Evolutionary conservation across 2,329 filamentous ascomycete genomes (phyloP).

Genomic region (Claviceps cyperi): DNA sequence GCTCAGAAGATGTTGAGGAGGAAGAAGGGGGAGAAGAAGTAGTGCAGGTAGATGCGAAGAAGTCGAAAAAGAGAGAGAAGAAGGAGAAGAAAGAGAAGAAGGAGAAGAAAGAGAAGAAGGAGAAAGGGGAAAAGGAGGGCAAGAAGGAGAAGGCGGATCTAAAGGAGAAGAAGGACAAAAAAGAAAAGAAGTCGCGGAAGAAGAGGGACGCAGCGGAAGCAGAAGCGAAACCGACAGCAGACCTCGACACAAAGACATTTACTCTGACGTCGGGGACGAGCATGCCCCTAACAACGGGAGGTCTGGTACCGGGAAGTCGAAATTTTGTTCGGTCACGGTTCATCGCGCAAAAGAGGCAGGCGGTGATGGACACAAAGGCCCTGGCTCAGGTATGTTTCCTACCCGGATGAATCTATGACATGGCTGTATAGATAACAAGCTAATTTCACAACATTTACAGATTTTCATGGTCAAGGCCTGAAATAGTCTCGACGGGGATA

Average conservation of each 20-base stretch:
- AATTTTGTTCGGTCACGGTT: conserved; percentile 67
- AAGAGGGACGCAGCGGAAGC: conserved; percentile 37
- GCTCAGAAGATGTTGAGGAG: conserved; percentile 10
- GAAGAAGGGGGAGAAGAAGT: conserved; percentile 2
- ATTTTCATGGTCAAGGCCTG: conserved; percentile 54
- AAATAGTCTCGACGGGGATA: neutral
- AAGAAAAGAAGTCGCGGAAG: conserved; percentile 24
- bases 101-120: neutral
- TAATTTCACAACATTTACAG: conserved; percentile 17
- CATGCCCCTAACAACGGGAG: conserved; percentile 26
- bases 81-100: conserved; percentile 14
- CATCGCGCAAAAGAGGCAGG: conserved; percentile 78
- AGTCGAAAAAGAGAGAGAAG: conserved; percentile 24
- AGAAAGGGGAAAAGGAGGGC: neutral
- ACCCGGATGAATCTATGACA: neutral
- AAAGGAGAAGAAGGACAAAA: conserved; percentile 25
- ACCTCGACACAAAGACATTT: conserved; percentile 10
- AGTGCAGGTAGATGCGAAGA: conserved; percentile 15
- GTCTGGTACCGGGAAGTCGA: conserved; percentile 39
- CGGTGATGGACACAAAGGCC: conserved; percentile 65
- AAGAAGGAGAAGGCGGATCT: conserved; percentile 27
- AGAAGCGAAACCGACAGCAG: conserved; percentile 17
- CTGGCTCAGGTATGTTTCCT: conserved; percentile 61
- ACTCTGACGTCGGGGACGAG: conserved; percentile 20
- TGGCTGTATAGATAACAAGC: too few relatives aligned